These are phyloP conservation scores for Cordyceps cicadae DNA, from an alignment of 2,329 filamentous ascomycete species.

Conservation along the genomic window DNA sequence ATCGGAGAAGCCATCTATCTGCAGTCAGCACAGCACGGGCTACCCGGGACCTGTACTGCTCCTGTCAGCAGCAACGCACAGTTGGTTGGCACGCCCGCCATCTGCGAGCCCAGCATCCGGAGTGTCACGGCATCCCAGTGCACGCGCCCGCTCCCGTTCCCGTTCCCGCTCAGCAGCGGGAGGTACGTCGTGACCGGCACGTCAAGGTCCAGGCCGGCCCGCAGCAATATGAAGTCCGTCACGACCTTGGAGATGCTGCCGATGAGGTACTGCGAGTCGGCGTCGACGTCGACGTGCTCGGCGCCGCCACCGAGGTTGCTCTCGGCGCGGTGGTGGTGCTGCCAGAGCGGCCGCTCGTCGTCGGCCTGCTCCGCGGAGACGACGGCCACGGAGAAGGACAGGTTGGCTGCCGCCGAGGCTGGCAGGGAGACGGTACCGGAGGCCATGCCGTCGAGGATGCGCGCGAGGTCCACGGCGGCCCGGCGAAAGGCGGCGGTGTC, in stretches of 20 bases:
- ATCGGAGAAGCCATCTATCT: conserved; percentile 27
- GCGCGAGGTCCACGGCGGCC: conserved; percentile 22
- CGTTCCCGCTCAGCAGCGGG: conserved; percentile 21
- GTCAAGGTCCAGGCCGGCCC: conserved; percentile 26
- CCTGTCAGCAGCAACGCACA: conserved; percentile 18
- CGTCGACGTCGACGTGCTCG: conserved; percentile 20
- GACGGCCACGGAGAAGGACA: conserved; percentile 31
- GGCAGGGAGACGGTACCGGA: conserved; percentile 25
- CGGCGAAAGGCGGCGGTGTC: conserved; percentile 21
- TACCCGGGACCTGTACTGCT: background rate
- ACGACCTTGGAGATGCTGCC: conserved; percentile 33
- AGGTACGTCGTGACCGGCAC: conserved; percentile 27
- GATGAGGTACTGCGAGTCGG: conserved; percentile 33
- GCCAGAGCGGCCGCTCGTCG: conserved; percentile 27
- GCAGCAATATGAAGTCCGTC: conserved; percentile 29
- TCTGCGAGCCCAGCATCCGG: conserved; percentile 28
- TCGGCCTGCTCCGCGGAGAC: conserved; percentile 24
- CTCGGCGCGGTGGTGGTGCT: conserved; percentile 31
- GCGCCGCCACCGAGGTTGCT: conserved; percentile 28
- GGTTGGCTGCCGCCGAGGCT: conserved; percentile 24
- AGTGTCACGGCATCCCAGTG: conserved; percentile 31
- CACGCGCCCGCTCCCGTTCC: conserved; percentile 16
- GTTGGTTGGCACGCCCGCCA: conserved; percentile 28
- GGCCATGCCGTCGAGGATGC: conserved; percentile 23
- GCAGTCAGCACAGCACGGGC: background rate